Conservation (phyloP, 192 early-diverging fungal species). For the Dissophora ornata region DNA sequence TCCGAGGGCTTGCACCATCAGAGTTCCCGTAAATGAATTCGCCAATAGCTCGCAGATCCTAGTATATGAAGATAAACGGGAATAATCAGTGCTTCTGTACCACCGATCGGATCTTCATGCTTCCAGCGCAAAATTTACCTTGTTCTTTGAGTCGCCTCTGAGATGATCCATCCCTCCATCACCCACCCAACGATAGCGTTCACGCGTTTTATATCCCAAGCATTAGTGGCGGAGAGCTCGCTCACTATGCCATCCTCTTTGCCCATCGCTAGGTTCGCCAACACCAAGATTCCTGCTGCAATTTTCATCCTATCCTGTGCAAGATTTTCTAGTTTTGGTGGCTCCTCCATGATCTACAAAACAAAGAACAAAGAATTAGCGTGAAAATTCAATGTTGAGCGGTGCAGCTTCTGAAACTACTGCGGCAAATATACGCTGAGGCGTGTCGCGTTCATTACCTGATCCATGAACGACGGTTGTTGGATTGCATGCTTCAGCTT, state of each 20-base stretch:
- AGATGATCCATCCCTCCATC: not conserved
- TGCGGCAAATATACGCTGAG: too few species aligned
- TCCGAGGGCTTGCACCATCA: conserved; percentile 9
- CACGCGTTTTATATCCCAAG: conserved; percentile 5
- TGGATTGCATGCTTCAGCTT: not conserved
- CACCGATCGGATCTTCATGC: too few species aligned
- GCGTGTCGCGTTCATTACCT: too few species aligned
- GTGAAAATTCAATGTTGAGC: too few species aligned
- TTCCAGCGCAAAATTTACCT: too few species aligned
- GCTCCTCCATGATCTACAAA: not conserved
- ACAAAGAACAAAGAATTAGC: not conserved
- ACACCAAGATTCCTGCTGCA: not conserved
- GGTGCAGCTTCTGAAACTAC: too few species aligned
- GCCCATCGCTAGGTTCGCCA: not conserved
- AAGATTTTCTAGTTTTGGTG: not conserved
- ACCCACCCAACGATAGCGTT: not conserved
- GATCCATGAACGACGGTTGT: conserved; percentile 7
- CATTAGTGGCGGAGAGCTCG: not conserved
- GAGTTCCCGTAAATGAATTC: not conserved
- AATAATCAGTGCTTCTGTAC: too few species aligned
- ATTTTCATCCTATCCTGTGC: not conserved
- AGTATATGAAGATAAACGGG: too few species aligned
- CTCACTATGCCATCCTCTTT: not conserved
- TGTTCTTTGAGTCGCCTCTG: not conserved
- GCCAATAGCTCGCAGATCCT: not conserved